Percentiles rank a stretch among this genome's conserved stretches.
Evolutionary conservation across 139 green algal species (phyloP).

Genomic region (Picochlorum sp.): DNA sequence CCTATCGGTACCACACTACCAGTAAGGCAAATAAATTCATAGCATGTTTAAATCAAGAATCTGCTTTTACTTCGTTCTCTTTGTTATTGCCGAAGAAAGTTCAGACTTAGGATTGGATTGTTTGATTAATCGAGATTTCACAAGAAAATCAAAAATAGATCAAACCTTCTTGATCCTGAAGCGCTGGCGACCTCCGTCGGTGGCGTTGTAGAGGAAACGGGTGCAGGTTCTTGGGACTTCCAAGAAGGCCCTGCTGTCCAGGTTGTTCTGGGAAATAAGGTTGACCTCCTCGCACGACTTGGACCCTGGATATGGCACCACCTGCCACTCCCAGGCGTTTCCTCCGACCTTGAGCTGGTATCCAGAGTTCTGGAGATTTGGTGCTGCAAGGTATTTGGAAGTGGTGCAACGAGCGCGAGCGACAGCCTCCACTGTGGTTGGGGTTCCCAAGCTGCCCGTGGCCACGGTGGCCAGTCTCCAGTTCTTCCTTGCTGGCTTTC

Average conservation of each 20-base stretch:
- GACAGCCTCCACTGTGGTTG: neutral
- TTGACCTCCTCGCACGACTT: neutral
- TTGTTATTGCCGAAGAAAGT: too few relatives aligned
- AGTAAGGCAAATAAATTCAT: too few relatives aligned
- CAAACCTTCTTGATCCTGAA: neutral
- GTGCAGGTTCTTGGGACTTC: neutral
- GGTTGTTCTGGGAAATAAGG: neutral
- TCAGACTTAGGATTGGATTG: too few relatives aligned
- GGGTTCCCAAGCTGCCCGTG: neutral
- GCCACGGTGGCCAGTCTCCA: neutral
- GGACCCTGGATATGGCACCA: neutral
- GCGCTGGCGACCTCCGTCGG: neutral
- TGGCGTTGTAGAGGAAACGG: neutral
- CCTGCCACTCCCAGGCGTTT: neutral
- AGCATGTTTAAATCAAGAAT: too few relatives aligned
- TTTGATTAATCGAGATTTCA: too few relatives aligned
- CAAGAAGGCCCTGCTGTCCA: neutral
- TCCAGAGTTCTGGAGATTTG: neutral
- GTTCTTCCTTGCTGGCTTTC: neutral
- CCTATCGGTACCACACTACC: too few relatives aligned
- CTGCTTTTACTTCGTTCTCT: too few relatives aligned
- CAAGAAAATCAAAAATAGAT: too few relatives aligned
- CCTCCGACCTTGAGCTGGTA: neutral
- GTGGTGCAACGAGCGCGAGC: neutral
- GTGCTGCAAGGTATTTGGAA: neutral